Evolutionary conservation across 164 flowering plant genomes (phyloP).

Genomic region (Nymphaea colorata): DNA sequence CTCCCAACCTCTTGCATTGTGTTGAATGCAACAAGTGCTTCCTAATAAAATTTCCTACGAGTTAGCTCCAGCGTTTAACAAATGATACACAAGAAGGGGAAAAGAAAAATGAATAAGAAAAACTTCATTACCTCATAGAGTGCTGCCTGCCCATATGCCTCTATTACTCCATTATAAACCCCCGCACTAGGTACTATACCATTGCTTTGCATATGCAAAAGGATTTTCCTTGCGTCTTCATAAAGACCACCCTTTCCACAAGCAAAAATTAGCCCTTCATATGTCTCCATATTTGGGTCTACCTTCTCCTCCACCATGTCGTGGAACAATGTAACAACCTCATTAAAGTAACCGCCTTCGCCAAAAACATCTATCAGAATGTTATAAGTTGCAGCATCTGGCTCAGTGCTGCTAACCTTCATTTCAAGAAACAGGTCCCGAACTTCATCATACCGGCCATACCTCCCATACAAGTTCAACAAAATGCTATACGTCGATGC

Average conservation of each 20-base stretch:
- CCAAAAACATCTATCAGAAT: slow-evolving; percentile 81
- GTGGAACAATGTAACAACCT: slow-evolving; percentile 90
- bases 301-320: slow-evolving; percentile 96
- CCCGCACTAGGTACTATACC: slow-evolving; percentile 72
- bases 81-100: background rate
- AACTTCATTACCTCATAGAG: slow-evolving; percentile 37
- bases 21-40: slow-evolving; percentile 82
- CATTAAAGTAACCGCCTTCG: slow-evolving; percentile 91
- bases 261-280: slow-evolving; percentile 74
- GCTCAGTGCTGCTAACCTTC: slow-evolving; percentile 88
- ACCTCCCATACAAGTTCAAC: slow-evolving; percentile 71
- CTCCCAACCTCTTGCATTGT: slow-evolving; percentile 90
- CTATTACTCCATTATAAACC: slow-evolving; percentile 78
- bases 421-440: slow-evolving; percentile 86
- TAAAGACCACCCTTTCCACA: slow-evolving; percentile 97
- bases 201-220: slow-evolving; percentile 57
- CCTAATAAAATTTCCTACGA: slow-evolving; percentile 13
- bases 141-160: slow-evolving; percentile 88
- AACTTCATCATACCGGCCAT: slow-evolving; percentile 79
- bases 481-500: slow-evolving; percentile 75
- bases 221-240: slow-evolving; percentile 64
- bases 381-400: slow-evolving; percentile 79
- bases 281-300: slow-evolving; percentile 92
- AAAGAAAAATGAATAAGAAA: background rate
- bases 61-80: background rate